These are phyloP conservation scores for Nevesoporus exiguus DNA, from an alignment of 768 basidiomycete genomes.

Conservation along the genomic window DNA sequence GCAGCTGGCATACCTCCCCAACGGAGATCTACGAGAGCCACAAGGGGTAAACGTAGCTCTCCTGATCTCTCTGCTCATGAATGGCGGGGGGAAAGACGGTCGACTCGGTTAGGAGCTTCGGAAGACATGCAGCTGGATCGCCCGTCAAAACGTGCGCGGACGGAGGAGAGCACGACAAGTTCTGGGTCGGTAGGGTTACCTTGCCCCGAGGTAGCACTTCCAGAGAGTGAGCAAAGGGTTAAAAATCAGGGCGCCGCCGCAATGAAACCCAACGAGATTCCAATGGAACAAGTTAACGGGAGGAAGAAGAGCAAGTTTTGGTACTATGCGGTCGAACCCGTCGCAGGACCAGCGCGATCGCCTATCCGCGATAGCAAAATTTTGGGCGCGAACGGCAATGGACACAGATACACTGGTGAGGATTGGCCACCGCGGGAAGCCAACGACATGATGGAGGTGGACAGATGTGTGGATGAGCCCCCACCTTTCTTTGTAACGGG, in stretches of 20 bases:
- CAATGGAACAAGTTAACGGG: slow-evolving; percentile 71
- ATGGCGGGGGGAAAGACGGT: slow-evolving; percentile 77
- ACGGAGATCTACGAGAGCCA: slow-evolving; percentile 54
- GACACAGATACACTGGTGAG: slow-evolving; percentile 6
- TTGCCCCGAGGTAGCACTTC: slow-evolving; percentile 21
- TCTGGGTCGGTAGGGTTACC: slow-evolving; percentile 42
- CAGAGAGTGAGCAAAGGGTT: slow-evolving; percentile 39
- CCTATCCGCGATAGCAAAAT: slow-evolving; percentile 11
- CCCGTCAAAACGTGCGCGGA: slow-evolving; percentile 69
- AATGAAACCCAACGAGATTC: slow-evolving; percentile 67
- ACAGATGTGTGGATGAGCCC: slow-evolving; percentile 16
- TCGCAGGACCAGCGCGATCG: slow-evolving; percentile 33
- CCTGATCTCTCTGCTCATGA: slow-evolving; percentile 46
- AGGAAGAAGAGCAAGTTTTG: slow-evolving; percentile 86
- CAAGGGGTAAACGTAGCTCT: slow-evolving; percentile 50
- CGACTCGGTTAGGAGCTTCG: slow-evolving; percentile 58
- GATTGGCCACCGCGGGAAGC: slow-evolving; percentile 7
- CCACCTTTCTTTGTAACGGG: slow-evolving; percentile 15
- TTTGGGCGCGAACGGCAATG: slow-evolving; percentile 23
- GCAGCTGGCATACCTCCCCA: slow-evolving; percentile 34
- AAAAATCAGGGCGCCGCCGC: slow-evolving; percentile 61
- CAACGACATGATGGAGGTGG: slow-evolving; percentile 22
- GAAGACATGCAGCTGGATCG: slow-evolving; percentile 49
- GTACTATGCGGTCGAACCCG: slow-evolving; percentile 83
- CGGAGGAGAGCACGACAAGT: slow-evolving; percentile 65